Percentiles rank a stretch among this genome's conserved stretches.
Conservation (phyloP, 768 basidiomycete species). For the Psilocybe sp. region DNA sequence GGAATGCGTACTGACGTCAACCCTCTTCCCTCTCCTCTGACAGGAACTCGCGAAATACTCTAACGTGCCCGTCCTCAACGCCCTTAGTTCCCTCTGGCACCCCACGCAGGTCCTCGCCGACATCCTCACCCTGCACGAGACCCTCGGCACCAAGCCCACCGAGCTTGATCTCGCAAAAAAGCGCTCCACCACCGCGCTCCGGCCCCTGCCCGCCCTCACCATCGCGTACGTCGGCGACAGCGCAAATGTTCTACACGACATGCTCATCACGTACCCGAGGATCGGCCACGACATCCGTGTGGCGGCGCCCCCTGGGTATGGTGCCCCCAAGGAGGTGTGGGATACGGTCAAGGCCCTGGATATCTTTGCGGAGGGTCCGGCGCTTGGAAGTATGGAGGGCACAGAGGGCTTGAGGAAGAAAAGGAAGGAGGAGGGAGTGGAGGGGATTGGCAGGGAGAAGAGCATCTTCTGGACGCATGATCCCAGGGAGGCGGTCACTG, state of each 20-base stretch:
- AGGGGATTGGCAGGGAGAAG: constrained; percentile 53
- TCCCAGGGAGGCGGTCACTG: constrained; percentile 83
- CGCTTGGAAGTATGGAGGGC: no score
- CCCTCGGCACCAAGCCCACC: constrained; percentile 23
- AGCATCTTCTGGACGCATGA: constrained; percentile 72
- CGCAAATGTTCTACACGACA: constrained; percentile 94
- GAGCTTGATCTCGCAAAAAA: constrained; percentile 18
- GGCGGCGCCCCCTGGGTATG: constrained; percentile 76
- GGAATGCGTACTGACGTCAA: background rate
- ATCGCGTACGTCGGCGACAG: constrained; percentile 93
- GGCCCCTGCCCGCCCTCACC: constrained; percentile 73
- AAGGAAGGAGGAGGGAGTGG: no score
- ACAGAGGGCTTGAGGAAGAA: no score
- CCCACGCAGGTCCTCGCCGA: constrained; percentile 96
- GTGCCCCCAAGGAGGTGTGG: constrained; percentile 75
- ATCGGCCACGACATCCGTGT: constrained; percentile 85
- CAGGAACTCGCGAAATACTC: constrained; percentile 91
- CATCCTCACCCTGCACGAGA: constrained; percentile 84
- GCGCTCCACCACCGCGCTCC: constrained; percentile 23
- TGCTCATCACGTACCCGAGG: constrained; percentile 93
- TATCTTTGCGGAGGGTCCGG: no score
- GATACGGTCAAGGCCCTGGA: constrained; percentile 67
- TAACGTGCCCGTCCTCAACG: constrained; percentile 92
- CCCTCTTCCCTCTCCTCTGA: constrained; percentile 1
- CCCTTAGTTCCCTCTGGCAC: constrained; percentile 93